Base-by-base conservation (phyloP, 2,329 filamentous ascomycete species). In the Aspergillus sclerotialis region DNA sequence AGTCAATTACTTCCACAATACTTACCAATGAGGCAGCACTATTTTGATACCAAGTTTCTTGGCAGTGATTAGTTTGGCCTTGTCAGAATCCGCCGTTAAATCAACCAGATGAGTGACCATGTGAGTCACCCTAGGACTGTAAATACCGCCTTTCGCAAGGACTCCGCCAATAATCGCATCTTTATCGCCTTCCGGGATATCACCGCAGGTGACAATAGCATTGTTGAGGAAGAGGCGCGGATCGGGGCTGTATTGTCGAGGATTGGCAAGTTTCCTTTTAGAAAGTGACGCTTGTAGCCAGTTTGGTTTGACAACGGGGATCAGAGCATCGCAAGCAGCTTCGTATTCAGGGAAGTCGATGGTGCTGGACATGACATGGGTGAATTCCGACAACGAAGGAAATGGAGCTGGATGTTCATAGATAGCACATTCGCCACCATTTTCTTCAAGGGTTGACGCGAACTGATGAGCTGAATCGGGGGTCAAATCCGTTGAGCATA, bases 121-220 rank as follows among this genome's bases (percentile, higher is more conserved):
- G 37, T 78, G 83, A 4, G 80, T 81, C 29, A 94, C 65, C 33
- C 77, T 74, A 32, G 78, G 75, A 14, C 79, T 81, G 53, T 89
- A 85, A 49, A 85, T 76, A 11, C 92, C 92, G 14, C 92, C 92
- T 64, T 95, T 79, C 0, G 92, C 90, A 52, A 94, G 67, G 2
- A 90, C 85, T 1, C 87, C 90, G 8, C 89, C 92, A 25, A 85
- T 78, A 37, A 98, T 95, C 8, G 88, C 85, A 63, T 96, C 90
- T 56, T 88, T 85, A 60, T 98, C 92, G 23, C 79, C 83, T 23
- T 78, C 69, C 0, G 92, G 92, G 30, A 98, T 77, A 50, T 92
- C 84, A 30, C 82, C 86, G 53, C 85, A 93, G 19, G 81, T 83
- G 12, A 95, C 72, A 17, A 84, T 76, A 27, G 96, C 82, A 47